Evolutionary conservation across 2,329 filamentous ascomycete genomes (phyloP).

Genomic region (Moelleriella libera): DNA sequence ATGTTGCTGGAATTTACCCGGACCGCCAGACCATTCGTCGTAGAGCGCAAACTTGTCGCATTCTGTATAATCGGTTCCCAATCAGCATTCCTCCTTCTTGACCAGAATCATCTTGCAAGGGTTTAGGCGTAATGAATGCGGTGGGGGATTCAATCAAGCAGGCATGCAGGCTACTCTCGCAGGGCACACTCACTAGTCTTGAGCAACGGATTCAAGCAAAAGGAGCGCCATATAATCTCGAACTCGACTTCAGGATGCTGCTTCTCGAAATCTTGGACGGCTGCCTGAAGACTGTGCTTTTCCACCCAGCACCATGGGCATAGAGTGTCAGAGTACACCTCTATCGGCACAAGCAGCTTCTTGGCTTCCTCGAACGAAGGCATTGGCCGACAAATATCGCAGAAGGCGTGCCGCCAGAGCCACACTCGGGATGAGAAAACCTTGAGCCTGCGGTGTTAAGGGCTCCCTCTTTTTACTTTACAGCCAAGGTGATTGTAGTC

Average conservation of each 20-base stretch:
- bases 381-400: neutral
- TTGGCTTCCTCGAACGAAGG: neutral
- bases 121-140: neutral
- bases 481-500: too few species aligned
- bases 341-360: conserved; percentile 15
- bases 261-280: conserved; percentile 25
- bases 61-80: conserved; percentile 3
- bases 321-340: conserved; percentile 33
- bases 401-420: too few species aligned
- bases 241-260: conserved; percentile 28
- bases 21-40: conserved; percentile 12
- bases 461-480: too few species aligned
- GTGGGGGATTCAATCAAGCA: neutral
- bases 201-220: conserved; percentile 26
- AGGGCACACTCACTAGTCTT: conserved; percentile 6
- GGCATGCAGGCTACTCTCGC: too few species aligned
- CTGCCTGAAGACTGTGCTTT: conserved; percentile 28
- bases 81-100: conserved; percentile 2
- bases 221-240: conserved; percentile 31
- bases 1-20: conserved; percentile 12
- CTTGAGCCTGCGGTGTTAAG: neutral
- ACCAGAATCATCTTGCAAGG: neutral
- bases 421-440: neutral
- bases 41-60: conserved; percentile 24
- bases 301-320: conserved; percentile 40